A percentile compares a stretch with the other conserved stretches of the same genome.
Evolutionary conservation across 2,329 filamentous ascomycete genomes (phyloP).

Genomic region (Aciculosporium take): DNA sequence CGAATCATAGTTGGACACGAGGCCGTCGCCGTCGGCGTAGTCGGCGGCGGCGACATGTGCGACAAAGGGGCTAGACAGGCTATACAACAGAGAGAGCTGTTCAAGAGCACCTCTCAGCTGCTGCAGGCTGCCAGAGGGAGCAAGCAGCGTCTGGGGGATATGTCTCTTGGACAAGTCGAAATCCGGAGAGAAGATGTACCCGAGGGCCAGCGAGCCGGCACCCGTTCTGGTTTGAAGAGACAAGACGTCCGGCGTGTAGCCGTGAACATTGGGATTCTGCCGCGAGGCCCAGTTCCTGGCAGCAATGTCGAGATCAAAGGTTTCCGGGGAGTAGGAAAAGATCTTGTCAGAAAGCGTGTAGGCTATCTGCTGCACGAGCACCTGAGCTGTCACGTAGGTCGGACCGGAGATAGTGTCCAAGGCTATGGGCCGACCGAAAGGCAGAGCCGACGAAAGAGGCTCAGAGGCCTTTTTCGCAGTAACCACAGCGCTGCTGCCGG

Average conservation of each 20-base stretch:
- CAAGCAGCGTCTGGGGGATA: constrained; percentile 81
- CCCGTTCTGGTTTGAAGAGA: constrained; percentile 77
- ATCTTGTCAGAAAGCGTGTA: constrained; percentile 94
- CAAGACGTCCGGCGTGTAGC: constrained; percentile 63
- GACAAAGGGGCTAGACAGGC: constrained; percentile 82
- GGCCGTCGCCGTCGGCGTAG: constrained; percentile 53
- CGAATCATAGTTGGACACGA: constrained; percentile 77
- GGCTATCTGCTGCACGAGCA: constrained; percentile 87
- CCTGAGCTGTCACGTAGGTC: constrained; percentile 85
- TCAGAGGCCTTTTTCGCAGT: constrained; percentile 18
- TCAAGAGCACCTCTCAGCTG: constrained; percentile 75
- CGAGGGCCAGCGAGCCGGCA: constrained; percentile 79
- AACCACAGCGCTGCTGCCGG: constrained; percentile 19
- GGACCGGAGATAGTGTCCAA: constrained; percentile 60
- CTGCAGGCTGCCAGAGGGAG: constrained; percentile 67
- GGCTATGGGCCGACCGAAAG: constrained; percentile 41
- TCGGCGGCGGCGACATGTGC: constrained; percentile 86
- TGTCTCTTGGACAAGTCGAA: constrained; percentile 85
- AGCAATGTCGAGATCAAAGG: constrained; percentile 79
- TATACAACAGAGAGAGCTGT: constrained; percentile 82
- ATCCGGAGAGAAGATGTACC: constrained; percentile 95
- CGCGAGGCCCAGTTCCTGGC: constrained; percentile 61
- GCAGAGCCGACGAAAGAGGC: constrained; percentile 36
- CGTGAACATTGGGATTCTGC: constrained; percentile 65
- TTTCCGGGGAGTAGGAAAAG: constrained; percentile 90